Evolutionary conservation across 768 basidiomycete genomes (phyloP).

Genomic region (Panaeolus cyanescens): DNA sequence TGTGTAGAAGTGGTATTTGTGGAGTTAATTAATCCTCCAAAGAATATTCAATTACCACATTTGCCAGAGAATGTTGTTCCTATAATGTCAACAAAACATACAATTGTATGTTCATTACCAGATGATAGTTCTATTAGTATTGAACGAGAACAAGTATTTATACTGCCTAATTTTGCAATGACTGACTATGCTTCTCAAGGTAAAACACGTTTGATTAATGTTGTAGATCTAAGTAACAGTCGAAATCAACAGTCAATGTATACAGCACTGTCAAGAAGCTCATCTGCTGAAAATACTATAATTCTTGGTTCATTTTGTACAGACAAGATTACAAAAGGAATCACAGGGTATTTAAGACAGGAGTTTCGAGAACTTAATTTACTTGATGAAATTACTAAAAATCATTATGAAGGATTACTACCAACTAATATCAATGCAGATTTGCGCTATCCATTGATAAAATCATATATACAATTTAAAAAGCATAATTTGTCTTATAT

Average conservation of each 20-base stretch:
- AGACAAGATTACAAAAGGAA: constrained; percentile 10
- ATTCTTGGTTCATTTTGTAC: constrained; percentile 19
- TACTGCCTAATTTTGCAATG: constrained; percentile 32
- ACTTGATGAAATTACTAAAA: constrained; percentile 32
- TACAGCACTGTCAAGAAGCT: constrained; percentile 29
- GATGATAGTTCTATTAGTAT: constrained; percentile 17
- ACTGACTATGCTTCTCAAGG: constrained; percentile 37
- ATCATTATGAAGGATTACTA: constrained; percentile 22
- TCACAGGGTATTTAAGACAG: constrained; percentile 11
- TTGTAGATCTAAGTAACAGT: constrained; percentile 27
- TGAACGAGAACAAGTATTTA: constrained; percentile 22
- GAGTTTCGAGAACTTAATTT: constrained; percentile 25
- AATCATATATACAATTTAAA: background rate
- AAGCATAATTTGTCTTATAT: background rate
- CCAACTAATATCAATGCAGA: constrained; percentile 8
- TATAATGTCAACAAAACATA: background rate
- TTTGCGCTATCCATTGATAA: background rate
- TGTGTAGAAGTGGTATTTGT: constrained; percentile 32
- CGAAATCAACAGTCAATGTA: constrained; percentile 25
- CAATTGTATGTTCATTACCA: constrained; percentile 7
- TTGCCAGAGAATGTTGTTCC: constrained; percentile 33
- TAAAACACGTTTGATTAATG: constrained; percentile 26
- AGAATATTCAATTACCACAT: constrained; percentile 15
- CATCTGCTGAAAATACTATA: constrained; percentile 30
- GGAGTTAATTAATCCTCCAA: constrained; percentile 23